Conservation (phyloP, 805 yeast genomes). For the Zygoascus biomembranicola region DNA sequence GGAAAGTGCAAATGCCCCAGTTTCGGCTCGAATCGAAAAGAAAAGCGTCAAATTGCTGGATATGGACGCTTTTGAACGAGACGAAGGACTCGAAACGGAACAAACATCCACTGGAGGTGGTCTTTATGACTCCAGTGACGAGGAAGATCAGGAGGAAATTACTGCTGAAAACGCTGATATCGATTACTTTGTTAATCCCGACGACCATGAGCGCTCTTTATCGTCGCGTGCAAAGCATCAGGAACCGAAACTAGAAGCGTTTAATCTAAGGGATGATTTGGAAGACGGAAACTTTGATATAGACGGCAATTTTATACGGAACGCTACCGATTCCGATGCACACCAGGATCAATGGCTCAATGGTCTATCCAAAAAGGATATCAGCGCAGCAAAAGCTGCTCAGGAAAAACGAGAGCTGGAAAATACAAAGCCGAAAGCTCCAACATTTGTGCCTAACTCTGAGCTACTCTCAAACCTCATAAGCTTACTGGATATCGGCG, state of each 20-base stretch:
- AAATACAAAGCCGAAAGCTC: not conserved
- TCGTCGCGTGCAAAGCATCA: conserved; percentile 6
- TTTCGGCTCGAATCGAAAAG: conserved; percentile 2
- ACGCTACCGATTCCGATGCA: conserved; percentile 30
- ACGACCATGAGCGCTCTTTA: conserved; percentile 13
- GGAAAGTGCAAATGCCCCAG: conserved; percentile 2
- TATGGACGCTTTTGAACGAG: conserved; percentile 32
- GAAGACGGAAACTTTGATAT: conserved; percentile 53
- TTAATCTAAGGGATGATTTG: conserved; percentile 48
- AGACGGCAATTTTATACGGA: conserved; percentile 48
- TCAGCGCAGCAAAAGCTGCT: conserved; percentile 31
- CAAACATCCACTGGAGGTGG: conserved; percentile 15
- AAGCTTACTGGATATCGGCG: conserved; percentile 45
- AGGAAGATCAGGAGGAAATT: conserved; percentile 18
- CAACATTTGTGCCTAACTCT: conserved; percentile 13
- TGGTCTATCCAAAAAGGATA: conserved; percentile 31
- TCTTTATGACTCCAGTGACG: conserved; percentile 21
- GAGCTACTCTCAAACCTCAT: conserved; percentile 32
- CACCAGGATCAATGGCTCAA: conserved; percentile 35
- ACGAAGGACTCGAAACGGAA: conserved; percentile 20
- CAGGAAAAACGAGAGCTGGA: conserved; percentile 17
- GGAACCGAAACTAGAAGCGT: conserved; percentile 49
- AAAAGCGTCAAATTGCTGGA: conserved; percentile 28
- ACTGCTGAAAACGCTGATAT: conserved; percentile 15
- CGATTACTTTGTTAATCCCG: conserved; percentile 15